Evolutionary conservation across 2,329 filamentous ascomycete genomes (phyloP).

Genomic region (Penicillium oxalicum): DNA sequence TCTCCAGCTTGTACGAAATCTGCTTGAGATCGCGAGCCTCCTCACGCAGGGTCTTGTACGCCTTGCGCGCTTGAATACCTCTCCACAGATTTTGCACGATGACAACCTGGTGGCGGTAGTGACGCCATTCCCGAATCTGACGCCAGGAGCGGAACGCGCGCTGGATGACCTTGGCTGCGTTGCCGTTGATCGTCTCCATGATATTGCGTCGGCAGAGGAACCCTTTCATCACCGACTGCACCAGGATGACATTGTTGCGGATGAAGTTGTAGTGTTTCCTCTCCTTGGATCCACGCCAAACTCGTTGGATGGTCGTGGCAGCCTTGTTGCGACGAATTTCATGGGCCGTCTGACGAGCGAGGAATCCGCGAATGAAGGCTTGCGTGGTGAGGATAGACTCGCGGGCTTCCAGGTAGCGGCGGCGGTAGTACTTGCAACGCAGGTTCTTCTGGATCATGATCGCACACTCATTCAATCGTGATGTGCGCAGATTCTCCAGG

Average conservation of each 20-base stretch:
- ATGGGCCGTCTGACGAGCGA: constrained; percentile 70
- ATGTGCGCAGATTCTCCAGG: constrained; percentile 87
- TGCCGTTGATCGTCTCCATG: constrained; percentile 86
- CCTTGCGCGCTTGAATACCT: constrained; percentile 70
- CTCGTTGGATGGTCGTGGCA: constrained; percentile 87
- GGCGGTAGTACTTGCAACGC: constrained; percentile 88
- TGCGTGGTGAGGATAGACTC: constrained; percentile 76
- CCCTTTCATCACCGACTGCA: constrained; percentile 86
- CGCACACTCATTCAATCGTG: constrained; percentile 83
- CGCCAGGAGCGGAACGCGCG: constrained; percentile 78
- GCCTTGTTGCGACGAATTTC: constrained; percentile 77
- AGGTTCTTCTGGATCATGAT: constrained; percentile 99
- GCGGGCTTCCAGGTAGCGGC: constrained; percentile 80
- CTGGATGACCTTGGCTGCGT: constrained; percentile 86
- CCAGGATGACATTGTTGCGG: constrained; percentile 75
- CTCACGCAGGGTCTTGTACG: constrained; percentile 86
- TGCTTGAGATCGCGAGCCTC: constrained; percentile 98
- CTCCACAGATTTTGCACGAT: constrained; percentile 92
- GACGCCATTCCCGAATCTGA: constrained; percentile 73
- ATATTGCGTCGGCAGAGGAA: constrained; percentile 86
- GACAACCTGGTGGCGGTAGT: constrained; percentile 82
- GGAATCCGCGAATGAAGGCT: constrained; percentile 67
- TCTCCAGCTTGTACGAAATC: constrained; percentile 98
- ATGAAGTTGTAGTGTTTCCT: constrained; percentile 72
- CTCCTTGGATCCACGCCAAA: constrained; percentile 91